phyloP scores from a whole-genome alignment of 805 yeast species.

The Suhomyces tanzawaensis region DNA sequence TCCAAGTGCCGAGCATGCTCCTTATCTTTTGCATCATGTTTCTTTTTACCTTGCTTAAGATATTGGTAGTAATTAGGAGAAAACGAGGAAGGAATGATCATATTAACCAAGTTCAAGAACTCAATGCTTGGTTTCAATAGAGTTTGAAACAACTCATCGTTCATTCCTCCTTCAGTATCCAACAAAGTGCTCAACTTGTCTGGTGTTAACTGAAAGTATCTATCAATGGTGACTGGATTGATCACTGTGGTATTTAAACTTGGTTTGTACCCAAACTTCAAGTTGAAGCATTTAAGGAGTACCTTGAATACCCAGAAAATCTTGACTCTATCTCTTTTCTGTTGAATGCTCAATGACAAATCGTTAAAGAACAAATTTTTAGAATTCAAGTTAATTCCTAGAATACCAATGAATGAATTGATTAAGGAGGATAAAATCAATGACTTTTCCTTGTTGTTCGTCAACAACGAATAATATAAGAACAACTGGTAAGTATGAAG shows the following conservation, averaged over 20 bases:
- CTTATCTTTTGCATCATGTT: slow-evolving; percentile 21
- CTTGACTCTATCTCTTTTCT: slow-evolving; percentile 39
- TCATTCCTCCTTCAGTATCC: slow-evolving; percentile 17
- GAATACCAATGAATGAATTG: slow-evolving; percentile 43
- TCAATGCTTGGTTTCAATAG: slow-evolving; percentile 42
- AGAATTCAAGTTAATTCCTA: slow-evolving; percentile 42
- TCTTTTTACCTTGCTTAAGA: slow-evolving; percentile 23
- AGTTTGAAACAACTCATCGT: slow-evolving; percentile 35
- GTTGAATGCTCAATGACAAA: slow-evolving; percentile 37
- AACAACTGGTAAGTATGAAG: slow-evolving; percentile 50
- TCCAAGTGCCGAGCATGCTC: slow-evolving; percentile 26
- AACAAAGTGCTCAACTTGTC: slow-evolving; percentile 38
- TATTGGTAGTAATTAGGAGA: slow-evolving; percentile 46
- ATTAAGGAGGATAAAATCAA: slow-evolving; percentile 37
- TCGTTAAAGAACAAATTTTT: slow-evolving; percentile 46
- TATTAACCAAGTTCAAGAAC: slow-evolving; percentile 41
- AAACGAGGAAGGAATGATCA: slow-evolving; percentile 46
- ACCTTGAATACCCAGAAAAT: slow-evolving; percentile 48
- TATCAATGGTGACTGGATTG: slow-evolving; percentile 45
- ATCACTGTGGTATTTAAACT: slow-evolving; percentile 46
- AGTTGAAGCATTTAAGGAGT: slow-evolving; percentile 39
- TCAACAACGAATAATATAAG: slow-evolving; percentile 45
- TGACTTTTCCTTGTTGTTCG: slow-evolving; percentile 42
- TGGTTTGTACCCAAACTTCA: slow-evolving; percentile 46
- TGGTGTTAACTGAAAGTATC: slow-evolving; percentile 44